Percentiles rank a stretch among this genome's conserved stretches.
These are phyloP conservation scores for Cornus florida DNA, from an alignment of 148 eudicot species.

Conservation along the genomic window DNA sequence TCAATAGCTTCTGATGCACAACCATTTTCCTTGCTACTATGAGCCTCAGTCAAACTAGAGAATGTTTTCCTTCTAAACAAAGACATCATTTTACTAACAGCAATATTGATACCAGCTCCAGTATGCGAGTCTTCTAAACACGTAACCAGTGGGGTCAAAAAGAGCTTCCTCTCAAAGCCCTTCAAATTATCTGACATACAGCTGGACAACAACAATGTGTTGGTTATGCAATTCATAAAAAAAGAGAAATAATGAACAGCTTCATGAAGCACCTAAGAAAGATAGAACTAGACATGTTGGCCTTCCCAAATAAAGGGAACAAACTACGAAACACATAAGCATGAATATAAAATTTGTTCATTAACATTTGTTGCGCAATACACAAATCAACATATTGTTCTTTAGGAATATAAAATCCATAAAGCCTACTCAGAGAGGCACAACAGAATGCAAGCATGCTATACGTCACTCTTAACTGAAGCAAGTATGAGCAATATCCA, in stretches of 20 bases:
- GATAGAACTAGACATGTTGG: not conserved
- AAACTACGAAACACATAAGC: not conserved
- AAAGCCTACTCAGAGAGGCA: not conserved
- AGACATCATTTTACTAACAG: slow-evolving; percentile 51
- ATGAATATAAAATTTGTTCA: not conserved
- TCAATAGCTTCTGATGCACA: slow-evolving; percentile 32
- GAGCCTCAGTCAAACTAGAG: slow-evolving; percentile 20
- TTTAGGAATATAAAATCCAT: not conserved
- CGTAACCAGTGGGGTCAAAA: slow-evolving; percentile 78
- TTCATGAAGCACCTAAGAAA: not conserved
- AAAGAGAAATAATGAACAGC: not conserved
- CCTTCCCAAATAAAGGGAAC: not conserved
- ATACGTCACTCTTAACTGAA: not conserved
- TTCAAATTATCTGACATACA: slow-evolving; percentile 32
- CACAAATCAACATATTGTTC: too few relatives aligned
- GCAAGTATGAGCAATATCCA: not conserved
- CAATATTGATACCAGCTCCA: slow-evolving; percentile 60
- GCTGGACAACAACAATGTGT: slow-evolving; percentile 19
- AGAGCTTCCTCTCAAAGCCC: slow-evolving; percentile 61
- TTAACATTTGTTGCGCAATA: not conserved
- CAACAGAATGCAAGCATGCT: not conserved
- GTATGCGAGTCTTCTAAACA: slow-evolving; percentile 54
- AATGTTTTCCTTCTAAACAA: slow-evolving; percentile 62
- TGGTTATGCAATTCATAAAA: not conserved
- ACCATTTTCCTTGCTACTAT: slow-evolving; percentile 37